Percentiles rank a stretch among this genome's conserved stretches.
Conservation (phyloP, 1,284 basidiomycete genomes). For the Stereum hirsutum region DNA sequence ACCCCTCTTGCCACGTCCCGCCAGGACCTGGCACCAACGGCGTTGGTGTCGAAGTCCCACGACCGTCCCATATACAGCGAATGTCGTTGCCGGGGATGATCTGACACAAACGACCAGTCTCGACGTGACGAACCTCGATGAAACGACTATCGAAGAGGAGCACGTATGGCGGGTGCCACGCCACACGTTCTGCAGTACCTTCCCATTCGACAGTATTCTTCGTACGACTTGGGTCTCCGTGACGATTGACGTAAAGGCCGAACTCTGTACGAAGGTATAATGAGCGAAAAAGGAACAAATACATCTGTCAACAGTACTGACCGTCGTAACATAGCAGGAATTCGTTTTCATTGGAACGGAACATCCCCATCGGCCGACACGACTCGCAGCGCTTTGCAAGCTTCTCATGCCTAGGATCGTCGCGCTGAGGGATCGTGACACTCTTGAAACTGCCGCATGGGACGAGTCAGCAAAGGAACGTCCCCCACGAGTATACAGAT, state of each 20-base stretch:
- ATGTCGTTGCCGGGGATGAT: slow-evolving; percentile 81
- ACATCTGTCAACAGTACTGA: slow-evolving; percentile 23
- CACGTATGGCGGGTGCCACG: slow-evolving; percentile 84
- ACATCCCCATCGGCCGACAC: slow-evolving; percentile 86
- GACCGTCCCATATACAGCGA: slow-evolving; percentile 83
- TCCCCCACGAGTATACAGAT: no score
- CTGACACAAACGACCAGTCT: slow-evolving; percentile 81
- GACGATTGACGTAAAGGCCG: slow-evolving; percentile 83
- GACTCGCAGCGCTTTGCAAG: slow-evolving; percentile 78
- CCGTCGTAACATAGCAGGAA: slow-evolving; percentile 92
- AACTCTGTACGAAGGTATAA: slow-evolving; percentile 52
- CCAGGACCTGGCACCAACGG: slow-evolving; percentile 29
- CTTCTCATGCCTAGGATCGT: slow-evolving; percentile 65
- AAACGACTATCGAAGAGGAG: slow-evolving; percentile 88
- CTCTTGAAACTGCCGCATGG: slow-evolving; percentile 81
- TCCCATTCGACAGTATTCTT: slow-evolving; percentile 90
- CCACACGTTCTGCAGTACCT: slow-evolving; percentile 80
- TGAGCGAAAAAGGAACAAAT: neutral
- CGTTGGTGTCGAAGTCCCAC: slow-evolving; percentile 38
- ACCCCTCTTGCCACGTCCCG: slow-evolving; percentile 28
- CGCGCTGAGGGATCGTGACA: slow-evolving; percentile 76
- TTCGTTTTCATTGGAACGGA: slow-evolving; percentile 80
- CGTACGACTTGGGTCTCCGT: slow-evolving; percentile 74
- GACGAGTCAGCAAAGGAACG: no score
- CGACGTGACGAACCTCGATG: slow-evolving; percentile 85